Percentiles rank a stretch among this genome's conserved stretches.
These are phyloP conservation scores for Staphylotrichum tortipilum DNA, from an alignment of 495 filamentous ascomycete genomes.

Conservation along the genomic window DNA sequence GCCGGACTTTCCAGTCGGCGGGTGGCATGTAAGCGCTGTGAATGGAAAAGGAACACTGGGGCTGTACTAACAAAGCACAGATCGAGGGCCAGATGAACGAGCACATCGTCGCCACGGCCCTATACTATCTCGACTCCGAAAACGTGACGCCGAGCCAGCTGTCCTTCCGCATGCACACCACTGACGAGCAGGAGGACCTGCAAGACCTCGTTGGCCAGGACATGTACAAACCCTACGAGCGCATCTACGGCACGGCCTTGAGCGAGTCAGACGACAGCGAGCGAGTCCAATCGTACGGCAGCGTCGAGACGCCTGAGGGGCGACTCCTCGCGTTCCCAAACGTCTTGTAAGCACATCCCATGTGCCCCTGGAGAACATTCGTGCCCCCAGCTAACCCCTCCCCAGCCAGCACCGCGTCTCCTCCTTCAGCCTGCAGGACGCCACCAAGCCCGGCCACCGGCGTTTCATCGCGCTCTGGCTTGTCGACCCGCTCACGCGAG, in stretches of 20 bases:
- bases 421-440: constrained; percentile 41
- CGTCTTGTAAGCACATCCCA: constrained; percentile 25
- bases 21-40: constrained; percentile 36
- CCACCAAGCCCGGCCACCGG: constrained; percentile 43
- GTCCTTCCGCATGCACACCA: constrained; percentile 43
- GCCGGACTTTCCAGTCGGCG: constrained; percentile 24
- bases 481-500: constrained; percentile 43
- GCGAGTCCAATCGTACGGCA: constrained; percentile 28
- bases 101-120: constrained; percentile 47
- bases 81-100: constrained; percentile 51
- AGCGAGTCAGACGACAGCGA: not conserved
- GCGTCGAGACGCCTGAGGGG: constrained; percentile 25
- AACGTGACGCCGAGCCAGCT: constrained; percentile 51
- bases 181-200: constrained; percentile 10
- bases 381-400: not conserved
- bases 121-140: constrained; percentile 53
- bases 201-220: constrained; percentile 6
- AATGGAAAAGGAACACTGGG: too few species aligned
- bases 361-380: not conserved
- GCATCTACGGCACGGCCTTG: constrained; percentile 20
- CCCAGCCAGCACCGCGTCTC: constrained; percentile 42
- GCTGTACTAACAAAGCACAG: constrained; percentile 32
- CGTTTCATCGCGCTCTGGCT: constrained; percentile 51
- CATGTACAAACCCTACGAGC: constrained; percentile 16
- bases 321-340: constrained; percentile 37